A percentile compares a stretch with the other conserved stretches of the same genome.
Conservation (phyloP, 495 filamentous ascomycete genomes). For the Pseudomonodictys pantanalensis region DNA sequence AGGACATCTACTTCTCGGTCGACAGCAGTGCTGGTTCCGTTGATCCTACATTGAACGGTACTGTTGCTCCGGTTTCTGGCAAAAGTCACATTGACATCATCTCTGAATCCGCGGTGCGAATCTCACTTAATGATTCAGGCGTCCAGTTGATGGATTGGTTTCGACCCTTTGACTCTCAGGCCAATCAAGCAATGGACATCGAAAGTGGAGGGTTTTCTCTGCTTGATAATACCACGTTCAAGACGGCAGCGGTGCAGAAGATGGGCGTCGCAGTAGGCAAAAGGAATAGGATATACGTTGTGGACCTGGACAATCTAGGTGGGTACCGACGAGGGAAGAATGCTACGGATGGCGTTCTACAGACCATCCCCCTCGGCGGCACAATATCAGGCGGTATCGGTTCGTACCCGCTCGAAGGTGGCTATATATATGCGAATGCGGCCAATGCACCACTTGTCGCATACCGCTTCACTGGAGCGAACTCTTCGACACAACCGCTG, state of each 20-base stretch:
- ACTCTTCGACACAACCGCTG: slow-evolving; percentile 34
- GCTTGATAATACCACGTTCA: slow-evolving; percentile 43
- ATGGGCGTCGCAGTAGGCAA: slow-evolving; percentile 45
- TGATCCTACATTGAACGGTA: not conserved
- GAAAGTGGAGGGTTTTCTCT: slow-evolving; percentile 39
- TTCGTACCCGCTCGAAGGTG: slow-evolving; percentile 49
- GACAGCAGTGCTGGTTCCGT: not conserved
- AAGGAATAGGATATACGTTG: slow-evolving; percentile 46
- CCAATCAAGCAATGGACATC: slow-evolving; percentile 41
- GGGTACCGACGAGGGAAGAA: slow-evolving; percentile 46
- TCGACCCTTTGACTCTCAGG: slow-evolving; percentile 45
- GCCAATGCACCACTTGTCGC: slow-evolving; percentile 27
- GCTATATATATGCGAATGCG: slow-evolving; percentile 48
- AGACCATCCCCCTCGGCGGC: slow-evolving; percentile 41
- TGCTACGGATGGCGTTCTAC: slow-evolving; percentile 44
- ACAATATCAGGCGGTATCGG: slow-evolving; percentile 46
- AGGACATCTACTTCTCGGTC: slow-evolving; percentile 43
- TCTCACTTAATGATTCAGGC: slow-evolving; percentile 38
- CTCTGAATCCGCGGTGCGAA: slow-evolving; percentile 42
- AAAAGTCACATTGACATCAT: slow-evolving; percentile 38
- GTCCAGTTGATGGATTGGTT: slow-evolving; percentile 45
- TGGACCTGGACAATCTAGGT: slow-evolving; percentile 47
- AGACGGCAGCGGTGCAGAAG: not conserved
- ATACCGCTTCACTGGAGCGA: slow-evolving; percentile 41
- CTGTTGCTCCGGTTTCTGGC: slow-evolving; percentile 38